Base-by-base conservation (phyloP, 352 stramenopile species). In the Globisporangium splendens region DNA sequence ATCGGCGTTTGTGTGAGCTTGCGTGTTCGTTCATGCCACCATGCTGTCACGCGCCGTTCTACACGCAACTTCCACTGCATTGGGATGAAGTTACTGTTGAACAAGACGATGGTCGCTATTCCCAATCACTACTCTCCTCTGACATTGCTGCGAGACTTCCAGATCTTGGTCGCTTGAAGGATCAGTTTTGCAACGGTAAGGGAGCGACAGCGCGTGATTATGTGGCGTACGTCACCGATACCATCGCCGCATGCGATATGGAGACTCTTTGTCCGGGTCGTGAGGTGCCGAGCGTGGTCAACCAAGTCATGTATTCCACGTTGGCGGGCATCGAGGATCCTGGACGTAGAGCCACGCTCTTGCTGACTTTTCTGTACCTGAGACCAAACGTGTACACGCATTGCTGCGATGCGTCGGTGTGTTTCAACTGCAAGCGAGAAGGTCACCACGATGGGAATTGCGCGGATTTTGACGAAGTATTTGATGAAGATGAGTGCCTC, bases 401-500 rank as follows among this genome's bases (percentile, higher is more conserved):
- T 21, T 50, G 46, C 46, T 50, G 46, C 8, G 46, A 12, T 13
- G 18, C 8, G n/a, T 13, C 6, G 22, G 15, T 50, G 10, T 50
- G 46, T 17, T 50, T 50, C n/a, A 50, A 50, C 15, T 50, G 46
- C 46, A 50, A 50, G 46, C 46, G 46, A 17, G 12, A 22, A 17
- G 46, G n/a, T 11, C 46, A 50, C 46, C 46, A 50, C 46, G 46
- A 50, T 17, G 46, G 18, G 2, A 12, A 17, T 17, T 22, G 22
- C 10, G 22, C 18, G 10, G 18, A 50, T 15, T 31, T 33, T 50
- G 18, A 50, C 22, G 18, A 22, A 50, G 18, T 50, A 3, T 43
- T 43, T 17, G 46, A 50, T 50, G 46, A 50, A 50, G 46, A 50
- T 6, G 46, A 50, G 3, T 50, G 46, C 15, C 46, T 50, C 18